phyloP scores from a whole-genome alignment of 805 yeast genomes.

The Peterozyma toletana region DNA sequence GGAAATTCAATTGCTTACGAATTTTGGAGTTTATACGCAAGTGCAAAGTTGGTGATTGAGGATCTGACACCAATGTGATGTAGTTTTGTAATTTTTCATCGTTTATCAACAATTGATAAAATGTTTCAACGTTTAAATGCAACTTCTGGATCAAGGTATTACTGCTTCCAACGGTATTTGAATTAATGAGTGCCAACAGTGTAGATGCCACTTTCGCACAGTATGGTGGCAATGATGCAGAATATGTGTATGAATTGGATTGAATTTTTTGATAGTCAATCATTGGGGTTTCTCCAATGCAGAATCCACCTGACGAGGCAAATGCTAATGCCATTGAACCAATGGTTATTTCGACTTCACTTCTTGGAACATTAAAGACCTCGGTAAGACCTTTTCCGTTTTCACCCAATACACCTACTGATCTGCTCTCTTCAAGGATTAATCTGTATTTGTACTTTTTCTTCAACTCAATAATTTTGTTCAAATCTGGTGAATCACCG shows the following conservation, averaged over 20 bases:
- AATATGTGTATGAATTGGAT: slow-evolving; percentile 83
- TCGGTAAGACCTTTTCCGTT: slow-evolving; percentile 86
- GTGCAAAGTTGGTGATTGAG: slow-evolving; percentile 63
- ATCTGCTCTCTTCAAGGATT: slow-evolving; percentile 79
- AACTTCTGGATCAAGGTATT: slow-evolving; percentile 26
- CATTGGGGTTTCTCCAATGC: slow-evolving; percentile 80
- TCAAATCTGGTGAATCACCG: slow-evolving; percentile 75
- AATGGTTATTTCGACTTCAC: slow-evolving; percentile 74
- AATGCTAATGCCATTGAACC: slow-evolving; percentile 81
- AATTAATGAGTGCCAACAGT: slow-evolving; percentile 42
- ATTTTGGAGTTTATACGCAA: slow-evolving; percentile 44
- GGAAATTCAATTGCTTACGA: slow-evolving; percentile 38
- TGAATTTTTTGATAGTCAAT: slow-evolving; percentile 88
- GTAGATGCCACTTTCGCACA: slow-evolving; percentile 61
- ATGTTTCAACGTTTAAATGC: slow-evolving; percentile 28
- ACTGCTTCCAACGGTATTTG: slow-evolving; percentile 28
- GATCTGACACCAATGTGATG: slow-evolving; percentile 47
- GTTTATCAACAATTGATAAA: slow-evolving; percentile 33
- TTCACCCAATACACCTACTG: slow-evolving; percentile 79
- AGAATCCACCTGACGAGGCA: slow-evolving; percentile 89
- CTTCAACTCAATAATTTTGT: slow-evolving; percentile 64
- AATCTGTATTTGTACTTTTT: slow-evolving; percentile 78
- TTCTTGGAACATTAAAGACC: slow-evolving; percentile 57
- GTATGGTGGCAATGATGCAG: slow-evolving; percentile 93
- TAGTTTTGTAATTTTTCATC: slow-evolving; percentile 27